phyloP scores from a whole-genome alignment of 2,329 filamentous ascomycete species.

The Aspergillus phoenicis region DNA sequence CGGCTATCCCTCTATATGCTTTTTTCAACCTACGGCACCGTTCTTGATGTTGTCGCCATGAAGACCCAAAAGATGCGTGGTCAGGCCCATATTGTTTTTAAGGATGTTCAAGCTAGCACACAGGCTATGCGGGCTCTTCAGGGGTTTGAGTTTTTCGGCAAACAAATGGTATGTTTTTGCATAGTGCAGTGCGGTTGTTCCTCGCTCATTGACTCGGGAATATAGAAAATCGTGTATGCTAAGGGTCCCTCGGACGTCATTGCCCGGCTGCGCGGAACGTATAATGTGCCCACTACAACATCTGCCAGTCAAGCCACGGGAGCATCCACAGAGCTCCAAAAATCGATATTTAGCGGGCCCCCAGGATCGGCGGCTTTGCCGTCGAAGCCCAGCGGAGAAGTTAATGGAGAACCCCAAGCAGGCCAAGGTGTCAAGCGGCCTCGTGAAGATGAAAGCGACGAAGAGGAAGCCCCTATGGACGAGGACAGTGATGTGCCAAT shows the following conservation, averaged over 20 bases:
- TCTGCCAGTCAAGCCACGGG: constrained; percentile 55
- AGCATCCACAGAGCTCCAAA: constrained; percentile 72
- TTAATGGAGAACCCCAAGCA: constrained; percentile 50
- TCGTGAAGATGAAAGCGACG: constrained; percentile 65
- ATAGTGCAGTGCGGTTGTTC: not conserved
- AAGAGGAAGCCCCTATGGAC: constrained; percentile 59
- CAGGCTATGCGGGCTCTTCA: constrained; percentile 90
- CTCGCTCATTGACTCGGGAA: constrained; percentile 4
- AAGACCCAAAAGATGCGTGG: constrained; percentile 93
- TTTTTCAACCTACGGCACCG: constrained; percentile 89
- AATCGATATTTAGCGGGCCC: constrained; percentile 75
- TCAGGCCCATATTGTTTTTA: constrained; percentile 89
- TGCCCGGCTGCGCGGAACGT: constrained; percentile 88
- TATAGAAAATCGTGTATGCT: constrained; percentile 84
- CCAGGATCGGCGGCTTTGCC: constrained; percentile 47
- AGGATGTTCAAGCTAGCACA: constrained; percentile 86
- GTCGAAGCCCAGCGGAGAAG: constrained; percentile 53
- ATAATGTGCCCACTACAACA: constrained; percentile 64
- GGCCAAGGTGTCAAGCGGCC: constrained; percentile 67
- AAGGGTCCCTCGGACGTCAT: constrained; percentile 87
- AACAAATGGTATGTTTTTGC: constrained; percentile 69
- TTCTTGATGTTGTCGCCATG: constrained; percentile 87
- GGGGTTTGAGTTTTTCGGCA: constrained; percentile 82
- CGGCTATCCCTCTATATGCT: constrained; percentile 87
- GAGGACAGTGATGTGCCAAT: constrained; percentile 71